Base-by-base conservation (phyloP, 2,329 filamentous ascomycete genomes). In the Alternaria solani region DNA sequence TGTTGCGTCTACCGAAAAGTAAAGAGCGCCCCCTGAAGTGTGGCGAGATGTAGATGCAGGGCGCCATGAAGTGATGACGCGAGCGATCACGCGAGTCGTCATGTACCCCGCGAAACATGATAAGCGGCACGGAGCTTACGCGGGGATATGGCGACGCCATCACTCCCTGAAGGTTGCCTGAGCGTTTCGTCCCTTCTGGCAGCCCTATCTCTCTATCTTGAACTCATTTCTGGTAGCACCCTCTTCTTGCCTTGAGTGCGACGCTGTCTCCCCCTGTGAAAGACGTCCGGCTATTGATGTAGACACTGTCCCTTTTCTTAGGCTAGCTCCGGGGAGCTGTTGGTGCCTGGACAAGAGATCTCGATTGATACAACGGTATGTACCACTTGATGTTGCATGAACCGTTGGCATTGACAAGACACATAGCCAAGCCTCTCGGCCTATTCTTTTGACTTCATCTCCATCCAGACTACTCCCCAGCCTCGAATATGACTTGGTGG, bases 401-500 rank as follows among this genome's bases (percentile, higher is more conserved):
- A 18, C 32, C 30, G 5, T 11, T n/a, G 12, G 26, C 38, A n/a
- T 30, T 59, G 14, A 57, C 18, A 3, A 18, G 25, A 23, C 11
- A 25, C 18, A 32, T 4, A 25, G 4, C 11, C 14, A 36, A 23
- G n/a, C 11, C 16, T 16, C 8, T 8, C 41, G 14, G 34, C 11
- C 25, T 39, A 28, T 28, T 39, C 36, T 18, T 25, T 32, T 20
- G 4, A 26, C 34, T 20, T 32, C 12, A 34, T 16, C 14, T 47
- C 34, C 23, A 18, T 34, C 20, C 12, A 26, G 32, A 18, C 30
- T 30, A 36, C 3, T 54, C 23, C 11, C 36, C 42, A 46, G 34
- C 34, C 14, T 52, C 36, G 28, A 64, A 51, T 18, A 73, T 72
- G 70, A 51, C 62, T 43, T 75, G 71, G 75, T 75, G 73, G 73